These are phyloP conservation scores for Deinandra increscens DNA, from an alignment of 129 eudicot genomes.

Conservation along the genomic window DNA sequence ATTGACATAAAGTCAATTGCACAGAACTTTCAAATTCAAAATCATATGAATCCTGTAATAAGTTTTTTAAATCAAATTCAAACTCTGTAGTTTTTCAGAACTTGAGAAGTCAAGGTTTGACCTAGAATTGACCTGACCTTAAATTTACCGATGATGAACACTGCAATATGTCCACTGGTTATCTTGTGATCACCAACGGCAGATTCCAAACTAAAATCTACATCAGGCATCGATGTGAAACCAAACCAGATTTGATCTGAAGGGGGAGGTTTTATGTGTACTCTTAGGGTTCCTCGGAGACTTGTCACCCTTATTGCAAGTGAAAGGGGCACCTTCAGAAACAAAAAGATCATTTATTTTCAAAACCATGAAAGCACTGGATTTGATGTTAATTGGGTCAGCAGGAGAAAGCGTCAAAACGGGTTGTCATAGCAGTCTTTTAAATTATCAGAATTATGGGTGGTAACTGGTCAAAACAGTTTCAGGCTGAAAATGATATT, in stretches of 20 bases:
- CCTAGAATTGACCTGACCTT: slow-evolving; percentile 53
- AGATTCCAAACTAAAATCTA: slow-evolving; percentile 75
- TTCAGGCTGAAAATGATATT: neutral
- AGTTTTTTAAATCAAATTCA: neutral
- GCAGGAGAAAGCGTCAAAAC: neutral
- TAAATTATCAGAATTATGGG: neutral
- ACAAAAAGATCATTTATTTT: slow-evolving; percentile 11
- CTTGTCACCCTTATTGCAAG: slow-evolving; percentile 71
- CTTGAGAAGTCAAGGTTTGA: slow-evolving; percentile 5
- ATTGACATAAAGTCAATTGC: neutral
- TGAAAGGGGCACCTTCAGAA: slow-evolving; percentile 74
- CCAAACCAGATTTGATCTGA: slow-evolving; percentile 92
- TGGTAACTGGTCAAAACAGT: neutral
- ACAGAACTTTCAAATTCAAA: neutral
- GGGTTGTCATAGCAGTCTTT: neutral
- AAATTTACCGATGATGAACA: slow-evolving; percentile 65
- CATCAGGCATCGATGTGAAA: slow-evolving; percentile 83
- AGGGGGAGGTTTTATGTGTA: slow-evolving; percentile 88
- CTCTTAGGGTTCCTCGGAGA: slow-evolving; percentile 72
- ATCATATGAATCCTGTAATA: neutral
- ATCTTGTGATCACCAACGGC: slow-evolving; percentile 87
- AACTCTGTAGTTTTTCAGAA: neutral
- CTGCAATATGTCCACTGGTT: slow-evolving; percentile 66
- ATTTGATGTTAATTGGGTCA: neutral
- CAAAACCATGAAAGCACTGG: neutral